A percentile compares a stretch with the other conserved stretches of the same genome.
Conservation (phyloP, 345 rosid genomes). For the Bruguiera sexangula region DNA sequence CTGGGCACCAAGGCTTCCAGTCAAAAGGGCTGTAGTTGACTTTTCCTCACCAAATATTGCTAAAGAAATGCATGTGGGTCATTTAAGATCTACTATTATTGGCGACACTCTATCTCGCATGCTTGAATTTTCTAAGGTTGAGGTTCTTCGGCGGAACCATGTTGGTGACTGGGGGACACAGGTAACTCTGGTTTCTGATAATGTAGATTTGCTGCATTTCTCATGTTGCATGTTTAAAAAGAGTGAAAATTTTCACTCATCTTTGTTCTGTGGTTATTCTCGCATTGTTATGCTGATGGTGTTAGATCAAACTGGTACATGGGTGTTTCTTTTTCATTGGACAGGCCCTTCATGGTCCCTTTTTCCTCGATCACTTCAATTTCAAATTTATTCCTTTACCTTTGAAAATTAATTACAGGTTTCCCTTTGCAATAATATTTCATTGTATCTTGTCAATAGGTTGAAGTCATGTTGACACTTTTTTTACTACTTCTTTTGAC, state of each 20-base stretch:
- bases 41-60: slow-evolving; percentile 99
- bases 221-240: not conserved
- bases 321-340: no score
- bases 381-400: no score
- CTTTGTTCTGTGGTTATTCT: not conserved
- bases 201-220: not conserved
- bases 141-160: slow-evolving; percentile 93
- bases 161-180: slow-evolving; percentile 99
- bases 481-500: no score
- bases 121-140: slow-evolving; percentile 87
- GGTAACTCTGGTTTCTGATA: slow-evolving; percentile 40
- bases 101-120: slow-evolving; percentile 93
- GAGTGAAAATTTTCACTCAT: not conserved
- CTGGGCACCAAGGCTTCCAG: slow-evolving; percentile 69
- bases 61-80: slow-evolving; percentile 99
- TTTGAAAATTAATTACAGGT: no score
- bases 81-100: slow-evolving; percentile 89
- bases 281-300: no score
- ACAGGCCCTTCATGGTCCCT: no score
- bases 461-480: no score
- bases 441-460: no score
- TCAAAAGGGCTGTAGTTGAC: slow-evolving; percentile 85
- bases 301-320: no score
- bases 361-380: no score
- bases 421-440: no score